Base-by-base conservation (phyloP, 2,329 filamentous ascomycete species). In the Knufia fluminis region DNA sequence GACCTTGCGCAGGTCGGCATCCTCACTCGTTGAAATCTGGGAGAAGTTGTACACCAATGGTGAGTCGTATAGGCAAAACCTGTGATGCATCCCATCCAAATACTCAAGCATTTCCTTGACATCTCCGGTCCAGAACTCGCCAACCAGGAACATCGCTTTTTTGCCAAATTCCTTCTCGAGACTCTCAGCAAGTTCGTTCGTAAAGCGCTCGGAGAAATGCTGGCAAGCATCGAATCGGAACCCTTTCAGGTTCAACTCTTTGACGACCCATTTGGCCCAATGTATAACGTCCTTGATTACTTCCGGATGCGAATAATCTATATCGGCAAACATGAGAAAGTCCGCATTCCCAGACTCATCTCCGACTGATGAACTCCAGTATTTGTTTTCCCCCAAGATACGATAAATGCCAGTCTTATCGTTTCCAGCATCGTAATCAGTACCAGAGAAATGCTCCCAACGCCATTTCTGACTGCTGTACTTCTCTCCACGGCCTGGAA, bases 211-310 rank as follows among this genome's bases (percentile, higher is more conserved):
- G 45, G 73, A 78, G 64, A 78, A 82, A 63, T 84, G 80, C 65
- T 82, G 79, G 32, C 81, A 76, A 17, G 80, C 80, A 58, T 84
- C 80, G 48, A 84, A 76, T n/a, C 80, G 70, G 59, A 83, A 78
- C 1, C 79, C 80, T 55, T 74, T 72, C 7, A 84, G 64, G 0
- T 75, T 75, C 0, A 81, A 61, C 52, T 79, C 70, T 23, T 75
- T 69, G 2, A 74, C 71, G 49, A 83, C 68, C 80, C 80, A 84
- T 3, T 72, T 66, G 1, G 78, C 79, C 80, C 80, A 84, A 42
- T 72, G 71, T 52, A 78, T 68, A 6, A 83, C 73, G 52, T 84
- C 80, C 8, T 70, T 63, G 22, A 71, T 66, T 4, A 83, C 80
- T 58, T 81, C 79, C 0, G 73, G 71, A 50, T 80, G 74, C 2